Base-by-base conservation (phyloP, 2,329 filamentous ascomycete species). In the Shiraia sp. region DNA sequence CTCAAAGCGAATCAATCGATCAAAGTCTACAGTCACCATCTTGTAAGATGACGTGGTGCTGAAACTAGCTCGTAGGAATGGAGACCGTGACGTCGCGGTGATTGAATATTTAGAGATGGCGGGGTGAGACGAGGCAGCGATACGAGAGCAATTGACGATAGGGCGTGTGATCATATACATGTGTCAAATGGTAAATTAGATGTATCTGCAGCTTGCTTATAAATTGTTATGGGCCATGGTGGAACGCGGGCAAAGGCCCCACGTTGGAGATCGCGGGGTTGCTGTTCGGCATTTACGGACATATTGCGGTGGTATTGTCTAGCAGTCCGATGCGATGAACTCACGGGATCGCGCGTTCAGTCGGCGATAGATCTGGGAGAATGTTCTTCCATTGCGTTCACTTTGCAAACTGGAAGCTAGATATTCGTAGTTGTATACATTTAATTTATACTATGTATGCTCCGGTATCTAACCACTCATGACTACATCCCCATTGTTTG, bases 1-100 rank as follows among this genome's bases (percentile, higher is more conserved):
- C 24, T 59, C 42, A 36, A 70, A 70, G 1, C 66, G 52, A 13
- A 70, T 63, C 30, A 70, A 42, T 16, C 65, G 52, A 31, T 67
- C 59, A 37, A 69, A 69, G 19, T 4, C 8, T 22, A 8, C 19
- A 7, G 53, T 30, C 17, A 56, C 43, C 58, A 59, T 60, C 10
- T 27, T 42, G 41, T n/a, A 34, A 36, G 19, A 28, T 3, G 32
- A 45, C 40, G 32, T 37, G 36, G 15, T 40, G 23, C 16, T 22
- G 27, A 15, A 14, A 14, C 24, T 15, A 31, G 6, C 16, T 14
- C 8, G 15, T 10, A 16, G 25, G 7, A 10, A 10, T 14, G 6
- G 25, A 16, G 14, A 25, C 3, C 7, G 25, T 28, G 29, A 16
- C n/a, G 15, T 14, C 24, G 30, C 15, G 10, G 30, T 28, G 16